These are phyloP conservation scores for Eucalyptus polyanthemos DNA, from an alignment of 345 rosid genomes.

Conservation along the genomic window DNA sequence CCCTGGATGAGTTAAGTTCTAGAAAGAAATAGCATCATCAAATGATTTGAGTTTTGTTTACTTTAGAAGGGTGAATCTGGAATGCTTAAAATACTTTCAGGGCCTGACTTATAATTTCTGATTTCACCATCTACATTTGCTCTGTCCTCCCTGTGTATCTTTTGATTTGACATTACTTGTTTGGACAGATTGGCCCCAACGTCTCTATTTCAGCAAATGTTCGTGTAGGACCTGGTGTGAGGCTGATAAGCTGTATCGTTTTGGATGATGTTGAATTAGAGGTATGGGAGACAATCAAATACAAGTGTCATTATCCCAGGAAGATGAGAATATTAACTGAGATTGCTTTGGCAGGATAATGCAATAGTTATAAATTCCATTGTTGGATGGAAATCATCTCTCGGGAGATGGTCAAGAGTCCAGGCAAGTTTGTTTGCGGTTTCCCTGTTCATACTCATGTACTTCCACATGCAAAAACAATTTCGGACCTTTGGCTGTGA, in stretches of 20 bases:
- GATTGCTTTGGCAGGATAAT: constrained; percentile 42
- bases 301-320: not conserved
- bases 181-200: constrained; percentile 44
- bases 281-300: constrained; percentile 11
- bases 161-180: not conserved
- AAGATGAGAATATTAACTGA: not conserved
- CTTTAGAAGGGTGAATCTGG: not conserved
- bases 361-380: constrained; percentile 63
- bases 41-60: not conserved
- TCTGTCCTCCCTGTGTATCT: not conserved
- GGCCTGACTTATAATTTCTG: not conserved
- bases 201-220: constrained; percentile 61
- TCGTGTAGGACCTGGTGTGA: constrained; percentile 52
- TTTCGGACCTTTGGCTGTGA: not conserved
- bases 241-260: constrained; percentile 66
- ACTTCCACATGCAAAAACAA: not conserved
- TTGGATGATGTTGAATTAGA: constrained; percentile 61
- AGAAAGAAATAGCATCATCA: not conserved
- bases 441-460: not conserved
- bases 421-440: constrained; percentile 30
- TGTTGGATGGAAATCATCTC: constrained; percentile 74
- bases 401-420: constrained; percentile 79
- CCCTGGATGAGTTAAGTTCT: not conserved
- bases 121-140: not conserved
- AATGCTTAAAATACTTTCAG: not conserved